phyloP scores from a whole-genome alignment of 148 eudicot genomes.

The Chenopodium berlandieri region DNA sequence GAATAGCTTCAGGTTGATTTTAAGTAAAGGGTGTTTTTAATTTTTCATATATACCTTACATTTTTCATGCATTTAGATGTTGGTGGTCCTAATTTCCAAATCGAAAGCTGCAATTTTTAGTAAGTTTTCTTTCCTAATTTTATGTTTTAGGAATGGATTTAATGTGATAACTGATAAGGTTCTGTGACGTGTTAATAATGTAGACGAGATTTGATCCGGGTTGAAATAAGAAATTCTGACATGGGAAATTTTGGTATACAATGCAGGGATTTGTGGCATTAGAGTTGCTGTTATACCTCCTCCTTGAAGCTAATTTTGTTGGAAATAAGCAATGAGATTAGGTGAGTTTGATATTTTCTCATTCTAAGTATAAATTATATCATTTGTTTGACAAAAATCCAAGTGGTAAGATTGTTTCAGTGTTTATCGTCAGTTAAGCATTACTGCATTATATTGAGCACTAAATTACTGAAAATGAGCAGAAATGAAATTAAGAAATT shows the following conservation, averaged over 20 bases:
- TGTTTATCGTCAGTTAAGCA: neutral
- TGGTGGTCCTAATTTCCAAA: conserved; percentile 17
- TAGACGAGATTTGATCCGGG: neutral
- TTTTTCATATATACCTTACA: conserved; percentile 25
- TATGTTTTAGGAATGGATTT: conserved; percentile 14
- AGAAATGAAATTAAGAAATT: neutral
- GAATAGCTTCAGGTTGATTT: conserved; percentile 7
- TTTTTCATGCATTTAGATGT: conserved; percentile 21
- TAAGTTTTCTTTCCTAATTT: conserved; percentile 23
- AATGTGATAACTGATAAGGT: conserved; percentile 11
- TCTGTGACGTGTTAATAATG: neutral
- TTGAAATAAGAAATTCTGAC: neutral
- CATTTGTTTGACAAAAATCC: conserved; percentile 19
- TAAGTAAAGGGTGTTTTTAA: conserved; percentile 21
- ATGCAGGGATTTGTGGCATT: conserved; percentile 34
- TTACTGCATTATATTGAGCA: neutral
- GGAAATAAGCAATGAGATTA: conserved; percentile 43
- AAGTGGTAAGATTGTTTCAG: neutral
- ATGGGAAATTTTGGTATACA: conserved; percentile 17
- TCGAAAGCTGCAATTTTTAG: conserved; percentile 34
- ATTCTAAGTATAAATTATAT: neutral
- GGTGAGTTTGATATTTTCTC: conserved; percentile 32
- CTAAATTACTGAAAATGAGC: neutral
- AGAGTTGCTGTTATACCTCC: conserved; percentile 4
- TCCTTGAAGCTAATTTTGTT: conserved; percentile 17